Base-by-base conservation (phyloP, 2,329 filamentous ascomycete species). In the Aureobasidium sp. region DNA sequence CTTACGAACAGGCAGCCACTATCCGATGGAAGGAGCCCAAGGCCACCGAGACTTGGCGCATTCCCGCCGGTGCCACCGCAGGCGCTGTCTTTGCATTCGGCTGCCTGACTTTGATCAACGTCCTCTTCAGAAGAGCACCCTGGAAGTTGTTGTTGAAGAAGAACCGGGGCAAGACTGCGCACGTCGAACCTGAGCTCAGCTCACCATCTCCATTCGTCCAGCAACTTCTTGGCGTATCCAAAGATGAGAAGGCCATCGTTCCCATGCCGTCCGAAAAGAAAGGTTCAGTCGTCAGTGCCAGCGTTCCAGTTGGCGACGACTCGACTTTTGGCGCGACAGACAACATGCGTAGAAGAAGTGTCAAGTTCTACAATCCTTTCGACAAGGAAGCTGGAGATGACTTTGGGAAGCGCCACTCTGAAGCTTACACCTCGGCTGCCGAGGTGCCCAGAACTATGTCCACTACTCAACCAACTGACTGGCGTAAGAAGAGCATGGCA, bases 61-160 rank as follows among this genome's bases (percentile, higher is more conserved):
- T 53, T 8, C 29, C 29, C 1, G 39, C 39, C 4, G 50, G 37
- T 16, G 29, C 29, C 7, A 37, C 29, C 7, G 19, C 37, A 11
- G 50, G 50, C 21, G 24, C 38, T n/a, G 27, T 42, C 16, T 42
- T 42, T 17, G 50, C 4, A 3, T 44, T 53, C 17, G 50, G 50
- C 21, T 41, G 30, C 24, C 29, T 53, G 14, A 44, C 39, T 4
- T 24, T 53, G 1, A n/a, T 53, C 39, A 53, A 53, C 17, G 50
- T 53, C 1, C 39, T 53, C 8, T 53, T 53, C 50, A 53, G 39
- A 35, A 53, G 50, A 44, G 39, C 38, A n/a, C 50, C 50, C 6
- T 53, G 50, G 50, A 53, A 53, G 39, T 21, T 42, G 27, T 14
- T 53, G 8, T n/a, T 53, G 19, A 42, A 42, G 3, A 42, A 30